These are phyloP conservation scores for Kodamaea plutei DNA, from an alignment of 1,139 yeast species.

Conservation along the genomic window DNA sequence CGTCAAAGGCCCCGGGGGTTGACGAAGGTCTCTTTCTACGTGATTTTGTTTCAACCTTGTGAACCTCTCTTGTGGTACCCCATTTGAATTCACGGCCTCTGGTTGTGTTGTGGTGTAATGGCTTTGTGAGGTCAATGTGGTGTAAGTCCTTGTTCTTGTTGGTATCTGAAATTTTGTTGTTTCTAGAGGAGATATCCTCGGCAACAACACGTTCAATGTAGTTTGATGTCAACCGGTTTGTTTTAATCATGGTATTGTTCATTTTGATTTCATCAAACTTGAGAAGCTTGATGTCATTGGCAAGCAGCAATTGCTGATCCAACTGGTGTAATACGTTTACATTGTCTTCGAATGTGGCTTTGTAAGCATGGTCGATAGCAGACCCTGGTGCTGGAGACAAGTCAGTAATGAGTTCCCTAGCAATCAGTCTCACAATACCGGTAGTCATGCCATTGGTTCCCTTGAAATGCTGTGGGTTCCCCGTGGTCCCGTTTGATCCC, in stretches of 20 bases:
- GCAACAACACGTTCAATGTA: slow-evolving; percentile 35
- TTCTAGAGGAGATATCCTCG: slow-evolving; percentile 29
- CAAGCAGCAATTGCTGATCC: slow-evolving; percentile 25
- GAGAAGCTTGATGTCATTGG: slow-evolving; percentile 25
- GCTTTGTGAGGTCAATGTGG: slow-evolving; percentile 14
- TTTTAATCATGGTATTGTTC: slow-evolving; percentile 21
- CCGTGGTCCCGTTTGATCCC: not conserved
- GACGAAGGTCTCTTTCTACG: slow-evolving; percentile 12
- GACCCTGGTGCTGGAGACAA: slow-evolving; percentile 2
- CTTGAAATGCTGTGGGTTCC: slow-evolving; percentile 1
- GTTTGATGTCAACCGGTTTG: slow-evolving; percentile 28
- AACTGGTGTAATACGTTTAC: slow-evolving; percentile 25
- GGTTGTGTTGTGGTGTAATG: slow-evolving; percentile 19
- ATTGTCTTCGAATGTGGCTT: slow-evolving; percentile 23
- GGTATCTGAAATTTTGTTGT: slow-evolving; percentile 17
- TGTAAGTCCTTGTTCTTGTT: slow-evolving; percentile 17
- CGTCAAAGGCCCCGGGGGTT: slow-evolving; percentile 4
- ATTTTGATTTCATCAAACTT: slow-evolving; percentile 27
- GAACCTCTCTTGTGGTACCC: slow-evolving; percentile 28
- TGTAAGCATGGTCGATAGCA: slow-evolving; percentile 10
- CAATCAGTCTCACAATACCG: slow-evolving; percentile 4
- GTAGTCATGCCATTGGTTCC: slow-evolving; percentile 4
- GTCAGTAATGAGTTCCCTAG: slow-evolving; percentile 1
- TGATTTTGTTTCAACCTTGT: slow-evolving; percentile 15
- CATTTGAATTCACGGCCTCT: slow-evolving; percentile 29